A percentile compares a stretch with the other conserved stretches of the same genome.
Conservation (phyloP, 1,284 basidiomycete species). For the Microstroma glucosiphilum region DNA sequence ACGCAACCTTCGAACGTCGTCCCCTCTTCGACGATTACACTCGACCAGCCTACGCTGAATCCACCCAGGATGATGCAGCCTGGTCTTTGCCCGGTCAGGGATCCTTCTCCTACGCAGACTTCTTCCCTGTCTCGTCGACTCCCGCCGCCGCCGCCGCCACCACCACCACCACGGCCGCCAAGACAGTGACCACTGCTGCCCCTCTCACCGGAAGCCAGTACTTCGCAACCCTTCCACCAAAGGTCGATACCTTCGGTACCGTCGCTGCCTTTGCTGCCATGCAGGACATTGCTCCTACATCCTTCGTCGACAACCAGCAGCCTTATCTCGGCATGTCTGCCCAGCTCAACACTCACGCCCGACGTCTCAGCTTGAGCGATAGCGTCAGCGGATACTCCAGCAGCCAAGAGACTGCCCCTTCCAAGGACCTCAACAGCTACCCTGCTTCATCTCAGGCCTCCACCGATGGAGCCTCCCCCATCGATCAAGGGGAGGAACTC, state of each 20-base stretch:
- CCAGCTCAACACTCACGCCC: background rate
- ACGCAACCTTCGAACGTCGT: background rate
- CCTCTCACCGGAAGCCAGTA: no score
- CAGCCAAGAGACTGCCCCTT: conserved; percentile 3
- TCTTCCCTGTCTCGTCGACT: background rate
- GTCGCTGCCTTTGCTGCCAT: background rate
- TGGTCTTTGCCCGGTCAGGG: no score
- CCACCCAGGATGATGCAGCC: no score
- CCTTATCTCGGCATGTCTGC: no score
- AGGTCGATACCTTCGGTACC: no score
- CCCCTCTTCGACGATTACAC: background rate
- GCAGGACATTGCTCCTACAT: background rate
- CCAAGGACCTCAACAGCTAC: background rate
- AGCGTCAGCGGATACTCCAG: conserved; percentile 2
- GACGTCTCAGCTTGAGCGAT: background rate
- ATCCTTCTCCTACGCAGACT: background rate
- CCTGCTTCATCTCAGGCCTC: background rate
- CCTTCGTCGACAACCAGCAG: no score
- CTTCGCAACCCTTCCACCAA: no score
- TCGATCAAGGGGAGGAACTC: background rate
- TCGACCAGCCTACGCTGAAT: no score
- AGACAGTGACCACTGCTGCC: no score
- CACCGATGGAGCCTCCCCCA: no score
- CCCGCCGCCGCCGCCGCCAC: no score
- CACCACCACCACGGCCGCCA: background rate